Percentiles rank a stretch among this genome's conserved stretches.
Evolutionary conservation across 192 early-diverging fungal genomes (phyloP).

Genomic region (Entomortierella beljakovae): DNA sequence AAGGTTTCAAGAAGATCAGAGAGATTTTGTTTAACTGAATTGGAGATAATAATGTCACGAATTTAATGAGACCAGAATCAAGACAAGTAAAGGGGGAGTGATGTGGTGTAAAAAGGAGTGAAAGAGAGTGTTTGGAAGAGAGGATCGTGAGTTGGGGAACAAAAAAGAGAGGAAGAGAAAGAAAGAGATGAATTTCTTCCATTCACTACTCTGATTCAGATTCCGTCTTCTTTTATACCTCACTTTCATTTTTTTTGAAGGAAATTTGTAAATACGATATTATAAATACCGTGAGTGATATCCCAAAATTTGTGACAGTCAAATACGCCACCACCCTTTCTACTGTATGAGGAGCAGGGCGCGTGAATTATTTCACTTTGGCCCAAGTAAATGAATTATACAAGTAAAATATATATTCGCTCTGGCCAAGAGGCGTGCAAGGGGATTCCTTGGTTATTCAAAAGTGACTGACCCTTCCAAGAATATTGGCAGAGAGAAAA

Average conservation of each 20-base stretch:
- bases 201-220: constrained; percentile 3
- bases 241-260: neutral
- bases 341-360: no score
- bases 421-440: no score
- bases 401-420: no score
- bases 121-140: constrained; percentile 5
- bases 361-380: no score
- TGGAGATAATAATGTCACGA: neutral
- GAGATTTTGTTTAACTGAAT: neutral
- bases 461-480: no score
- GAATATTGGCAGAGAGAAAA: no score
- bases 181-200: constrained; percentile 39
- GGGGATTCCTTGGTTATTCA: no score
- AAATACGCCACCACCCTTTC: neutral
- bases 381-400: no score
- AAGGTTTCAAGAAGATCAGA: no score
- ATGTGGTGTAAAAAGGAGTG: neutral
- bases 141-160: neutral
- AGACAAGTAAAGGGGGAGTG: neutral
- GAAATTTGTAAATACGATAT: neutral
- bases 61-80: no score
- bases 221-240: constrained; percentile 9
- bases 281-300: neutral
- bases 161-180: constrained; percentile 1
- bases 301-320: neutral